phyloP scores from a whole-genome alignment of 2,329 filamentous ascomycete genomes.

The Chaetomiaceae sp. region DNA sequence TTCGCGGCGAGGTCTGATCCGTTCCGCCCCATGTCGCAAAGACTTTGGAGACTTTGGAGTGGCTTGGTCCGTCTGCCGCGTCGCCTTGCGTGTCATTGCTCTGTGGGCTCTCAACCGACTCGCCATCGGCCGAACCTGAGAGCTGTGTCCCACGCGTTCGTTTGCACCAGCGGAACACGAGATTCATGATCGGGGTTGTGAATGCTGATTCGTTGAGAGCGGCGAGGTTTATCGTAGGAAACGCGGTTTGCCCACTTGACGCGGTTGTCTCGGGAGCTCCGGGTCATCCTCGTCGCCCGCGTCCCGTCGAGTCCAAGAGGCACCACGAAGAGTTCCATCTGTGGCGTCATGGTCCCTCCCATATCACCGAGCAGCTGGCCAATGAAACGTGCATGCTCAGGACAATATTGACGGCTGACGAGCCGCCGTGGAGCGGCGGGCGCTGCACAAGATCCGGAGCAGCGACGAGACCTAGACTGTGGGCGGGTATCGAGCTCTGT shows the following conservation, averaged over 20 bases:
- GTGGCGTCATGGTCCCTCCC: conserved; percentile 34
- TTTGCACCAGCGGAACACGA: too few species aligned
- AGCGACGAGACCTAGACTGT: background rate
- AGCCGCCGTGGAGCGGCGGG: background rate
- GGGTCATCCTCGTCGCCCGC: conserved; percentile 12
- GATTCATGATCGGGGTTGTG: background rate
- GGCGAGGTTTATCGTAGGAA: background rate
- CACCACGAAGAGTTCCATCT: conserved; percentile 31
- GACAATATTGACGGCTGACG: conserved; percentile 22
- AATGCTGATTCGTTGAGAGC: background rate
- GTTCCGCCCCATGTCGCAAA: too few species aligned
- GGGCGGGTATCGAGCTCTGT: conserved; percentile 5
- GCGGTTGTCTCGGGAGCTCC: conserved; percentile 4
- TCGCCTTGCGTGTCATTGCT: conserved; percentile 2
- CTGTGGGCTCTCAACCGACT: background rate
- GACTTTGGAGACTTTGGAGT: background rate
- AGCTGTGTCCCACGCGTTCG: background rate
- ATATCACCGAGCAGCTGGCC: conserved; percentile 27
- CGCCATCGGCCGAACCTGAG: background rate
- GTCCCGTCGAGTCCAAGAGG: conserved; percentile 3
- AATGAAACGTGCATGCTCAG: conserved; percentile 27
- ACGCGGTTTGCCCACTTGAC: background rate
- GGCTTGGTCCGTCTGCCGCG: background rate
- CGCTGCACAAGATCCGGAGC: background rate
- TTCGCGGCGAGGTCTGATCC: too few species aligned